Base-by-base conservation (phyloP, 2,329 filamentous ascomycete genomes). In the Aspergillus neotritici region DNA sequence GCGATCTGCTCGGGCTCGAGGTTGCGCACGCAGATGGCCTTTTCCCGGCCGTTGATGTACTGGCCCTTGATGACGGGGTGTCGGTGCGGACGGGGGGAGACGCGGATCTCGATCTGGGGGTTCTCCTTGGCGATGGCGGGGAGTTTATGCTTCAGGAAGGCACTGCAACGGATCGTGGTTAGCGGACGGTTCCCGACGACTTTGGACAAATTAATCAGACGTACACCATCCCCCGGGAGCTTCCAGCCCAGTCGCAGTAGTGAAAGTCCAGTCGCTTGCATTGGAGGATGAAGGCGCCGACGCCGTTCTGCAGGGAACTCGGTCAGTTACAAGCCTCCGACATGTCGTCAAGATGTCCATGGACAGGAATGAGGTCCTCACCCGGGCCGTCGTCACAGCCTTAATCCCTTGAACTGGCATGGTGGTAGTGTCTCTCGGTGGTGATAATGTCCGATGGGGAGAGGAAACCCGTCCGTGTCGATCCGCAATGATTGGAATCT, bases 241-340 rank as follows among this genome's bases (percentile, higher is more conserved):
- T 94, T 51, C 90, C 93, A 45, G 86, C 87, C 80, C 86, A 90
- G 77, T 97, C 89, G 75, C 93, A 97, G 75, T 95, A 98, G 73
- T 94, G 87, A 63, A 98, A 87, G 67, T 95, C 87, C 67, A 98
- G 76, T 64, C 84, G 86, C 76, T 88, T 94, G 82, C 93, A 98
- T 75, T 95, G 91, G 46, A 96, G 80, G 69, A 98, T 87, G 75
- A 97, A 97, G 65, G 90, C 87, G 61, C 91, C 91, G 56, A 97
- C 78, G 77, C 93, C 93, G 74, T 98, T 97, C 90, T 97, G 60
- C 5, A 43, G 14, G 8, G 1, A 54, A 21, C 37, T 50, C 31
- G 53, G 41, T 39, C 31, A 37, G 25, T 29, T 25, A 31, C 15
- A 6, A 21, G 21, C n/a, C n/a, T 21, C 21, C 21, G n/a, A 21